phyloP scores from a whole-genome alignment of 768 basidiomycete species.

The Russula emetica region DNA sequence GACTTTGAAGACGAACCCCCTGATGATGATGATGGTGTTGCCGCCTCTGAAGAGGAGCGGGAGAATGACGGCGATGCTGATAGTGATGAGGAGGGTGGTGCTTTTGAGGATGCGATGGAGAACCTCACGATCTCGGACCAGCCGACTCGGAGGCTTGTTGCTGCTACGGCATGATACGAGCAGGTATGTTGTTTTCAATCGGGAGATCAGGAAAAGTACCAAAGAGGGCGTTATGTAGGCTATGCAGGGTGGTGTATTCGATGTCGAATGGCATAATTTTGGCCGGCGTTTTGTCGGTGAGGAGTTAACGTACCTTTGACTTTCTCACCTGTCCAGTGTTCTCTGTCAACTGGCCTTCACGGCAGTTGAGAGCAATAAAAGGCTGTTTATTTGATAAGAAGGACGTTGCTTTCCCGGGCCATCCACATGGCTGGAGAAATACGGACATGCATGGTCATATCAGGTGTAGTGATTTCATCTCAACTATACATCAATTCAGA shows the following conservation, averaged over 20 bases:
- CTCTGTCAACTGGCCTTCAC: no score
- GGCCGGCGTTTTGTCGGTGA: neutral
- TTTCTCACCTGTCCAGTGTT: neutral
- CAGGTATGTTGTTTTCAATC: neutral
- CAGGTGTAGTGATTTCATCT: neutral
- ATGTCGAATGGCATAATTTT: neutral
- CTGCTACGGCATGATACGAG: constrained; percentile 30
- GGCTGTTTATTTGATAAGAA: neutral
- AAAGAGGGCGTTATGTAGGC: neutral
- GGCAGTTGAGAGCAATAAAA: neutral
- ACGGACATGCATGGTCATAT: neutral
- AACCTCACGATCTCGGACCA: constrained; percentile 48
- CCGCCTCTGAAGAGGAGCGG: constrained; percentile 27
- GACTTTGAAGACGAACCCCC: constrained; percentile 79
- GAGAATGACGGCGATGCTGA: constrained; percentile 29
- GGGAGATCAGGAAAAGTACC: neutral
- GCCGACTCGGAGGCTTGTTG: constrained; percentile 30
- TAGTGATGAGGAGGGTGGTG: constrained; percentile 38
- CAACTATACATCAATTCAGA: neutral
- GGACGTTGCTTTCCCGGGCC: neutral
- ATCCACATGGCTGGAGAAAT: neutral
- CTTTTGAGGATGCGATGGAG: constrained; percentile 66
- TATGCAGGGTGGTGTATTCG: neutral
- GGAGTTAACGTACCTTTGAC: neutral
- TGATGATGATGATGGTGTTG: constrained; percentile 40